Evolutionary conservation across 164 flowering plant species (phyloP), one percentile per base, ranked within the genome.

Genomic region (Kingdonia uniflora): DNA sequence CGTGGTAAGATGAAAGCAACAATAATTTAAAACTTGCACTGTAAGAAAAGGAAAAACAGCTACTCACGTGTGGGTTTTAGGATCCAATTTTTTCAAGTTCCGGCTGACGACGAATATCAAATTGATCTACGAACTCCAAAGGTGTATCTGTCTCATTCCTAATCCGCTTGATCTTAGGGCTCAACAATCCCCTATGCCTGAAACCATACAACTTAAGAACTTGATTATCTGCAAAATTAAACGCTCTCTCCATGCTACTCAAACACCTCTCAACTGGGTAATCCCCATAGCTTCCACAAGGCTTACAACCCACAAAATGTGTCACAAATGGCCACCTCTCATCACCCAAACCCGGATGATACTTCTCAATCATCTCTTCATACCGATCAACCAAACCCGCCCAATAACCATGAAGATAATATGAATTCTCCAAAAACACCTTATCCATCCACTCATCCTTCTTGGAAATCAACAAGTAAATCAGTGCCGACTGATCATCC

Each of bases 291-390:
- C 95, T 82, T 6, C 95, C 94, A 59, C 97, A 90, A 60, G 97
- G 95, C 77, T 87, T 84, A 66, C 95, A 90, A 29, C 97, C 97
- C 48, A 86, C 95, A 49, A 90, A 90, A 75, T 90, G 97, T 15
- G 97, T 90, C 44, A 90, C 91, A 57, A 90, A 87, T 0, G 97
- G 97, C 96, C 97, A 91, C 71, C 97, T 73, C 59, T 85, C 96
- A 43, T 91, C 96, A 3, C 97, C 96, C 37, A 81, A 67, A 5
- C 96, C 97, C 0, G 97, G 90, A 60, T 85, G 87, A 54, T 91
- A 80, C 68, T 85, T 91, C 65, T 85, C 92, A 16, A 75, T 66
- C 92, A 87, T 85, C 67, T 87, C 95, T 54, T 91, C 95, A 26
- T 80, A 87, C 37, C 81, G 65, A 58, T 85, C 97, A 43, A 90